Conservation (phyloP, 2,329 filamentous ascomycete species). For the Diplodia sapinea region DNA sequence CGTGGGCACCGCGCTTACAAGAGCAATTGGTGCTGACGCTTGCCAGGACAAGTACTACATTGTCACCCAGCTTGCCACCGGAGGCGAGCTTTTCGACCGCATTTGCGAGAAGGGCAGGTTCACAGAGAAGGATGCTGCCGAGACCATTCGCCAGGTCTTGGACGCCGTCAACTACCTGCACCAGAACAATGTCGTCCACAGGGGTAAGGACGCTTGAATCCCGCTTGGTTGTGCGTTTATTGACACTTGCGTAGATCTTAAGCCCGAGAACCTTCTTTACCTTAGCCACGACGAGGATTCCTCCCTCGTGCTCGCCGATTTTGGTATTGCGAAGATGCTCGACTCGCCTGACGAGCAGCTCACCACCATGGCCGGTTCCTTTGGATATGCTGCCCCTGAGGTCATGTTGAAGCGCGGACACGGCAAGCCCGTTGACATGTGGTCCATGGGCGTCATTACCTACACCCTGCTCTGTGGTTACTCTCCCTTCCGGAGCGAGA, state of each 20-base stretch:
- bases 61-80: constrained; percentile 92
- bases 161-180: constrained; percentile 94
- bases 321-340: constrained; percentile 98
- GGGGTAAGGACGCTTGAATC: constrained; percentile 64
- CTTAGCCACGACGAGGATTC: constrained; percentile 78
- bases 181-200: constrained; percentile 90
- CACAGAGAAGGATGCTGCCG: constrained; percentile 95
- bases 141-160: constrained; percentile 93
- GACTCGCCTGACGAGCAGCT: constrained; percentile 89
- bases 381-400: constrained; percentile 96
- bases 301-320: constrained; percentile 91
- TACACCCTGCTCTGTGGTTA: constrained; percentile 98
- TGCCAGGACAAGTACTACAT: constrained; percentile 98
- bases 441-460: constrained; percentile 98
- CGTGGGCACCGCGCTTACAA: constrained; percentile 40
- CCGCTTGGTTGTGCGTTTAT: constrained; percentile 23
- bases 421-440: constrained; percentile 98
- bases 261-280: constrained; percentile 97
- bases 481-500: constrained; percentile 96
- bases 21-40: constrained; percentile 11
- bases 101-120: constrained; percentile 98
- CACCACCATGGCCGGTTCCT: constrained; percentile 98
- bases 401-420: constrained; percentile 98
- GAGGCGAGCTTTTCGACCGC: constrained; percentile 95
- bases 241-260: constrained; percentile 71